Base-by-base conservation (phyloP, 805 yeast species). In the Geotrichum ghanense region DNA sequence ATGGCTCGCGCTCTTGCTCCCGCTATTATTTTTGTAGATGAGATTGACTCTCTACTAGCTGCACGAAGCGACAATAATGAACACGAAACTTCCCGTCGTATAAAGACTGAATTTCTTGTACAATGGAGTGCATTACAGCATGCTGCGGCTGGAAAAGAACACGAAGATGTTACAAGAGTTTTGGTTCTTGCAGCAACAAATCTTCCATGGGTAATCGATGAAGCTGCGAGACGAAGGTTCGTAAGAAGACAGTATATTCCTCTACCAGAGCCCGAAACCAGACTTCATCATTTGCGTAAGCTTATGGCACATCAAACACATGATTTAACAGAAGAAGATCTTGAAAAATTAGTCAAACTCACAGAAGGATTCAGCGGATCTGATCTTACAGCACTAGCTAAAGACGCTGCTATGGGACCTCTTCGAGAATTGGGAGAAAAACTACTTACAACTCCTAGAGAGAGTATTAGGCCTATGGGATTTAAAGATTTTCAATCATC, bases 361-460 rank as follows among this genome's bases (percentile, higher is more conserved):
- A 88, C 97, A 0, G 78, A 79, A 3, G 90, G 86, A 0, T 87
- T 80, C 63, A 84, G 95, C 16, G 96, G 96, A 1, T 81, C 92
- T 53, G 98, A 90, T 64, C 74, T 90, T 39, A 88, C 97, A 0
- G 89, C 95, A 1, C 65, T 90, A 50, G 95, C 97, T 1, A 92
- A 89, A 63, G 97, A 90, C 62, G 94, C 96, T 2, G 97, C 98
- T 1, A 89, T 90, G 97, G 96, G 96, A 1, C 97, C 98, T 1
- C 68, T 92, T 31, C 72, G 98, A 52, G 82, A 86, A 39, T 67
- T 90, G 21, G 97, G 97, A 1, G 97, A 90, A 49, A 79, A 81
- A 42, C 73, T 90, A 46, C 69, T 90, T 52, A 66, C 71, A 39
- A 74, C 78, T 0, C 71, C 85, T 1, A 79, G 86, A 31, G 85